Conservation (phyloP, 345 rosid species). For the Ailanthus altissimus region DNA sequence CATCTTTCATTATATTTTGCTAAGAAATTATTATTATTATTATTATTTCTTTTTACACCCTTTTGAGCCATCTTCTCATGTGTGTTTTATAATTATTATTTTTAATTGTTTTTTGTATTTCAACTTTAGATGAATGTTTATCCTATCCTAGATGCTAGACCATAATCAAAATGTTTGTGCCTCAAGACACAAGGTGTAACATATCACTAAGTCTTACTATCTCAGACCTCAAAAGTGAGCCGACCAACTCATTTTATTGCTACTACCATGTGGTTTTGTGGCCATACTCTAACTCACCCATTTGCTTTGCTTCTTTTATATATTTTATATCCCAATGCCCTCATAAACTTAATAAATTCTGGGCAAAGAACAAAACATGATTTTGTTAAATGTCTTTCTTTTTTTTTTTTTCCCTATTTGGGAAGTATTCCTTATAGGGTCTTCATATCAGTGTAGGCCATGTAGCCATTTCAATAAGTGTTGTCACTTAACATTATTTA, state of each 20-base stretch:
- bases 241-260: slow-evolving; percentile 58
- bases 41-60: background rate
- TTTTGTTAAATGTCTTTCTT: slow-evolving; percentile 9
- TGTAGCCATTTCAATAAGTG: slow-evolving; percentile 32
- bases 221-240: slow-evolving; percentile 46
- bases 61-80: slow-evolving; percentile 42
- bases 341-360: background rate
- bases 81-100: background rate
- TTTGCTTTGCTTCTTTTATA: slow-evolving; percentile 25
- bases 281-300: slow-evolving; percentile 34
- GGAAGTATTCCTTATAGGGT: slow-evolving; percentile 43
- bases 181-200: slow-evolving; percentile 31
- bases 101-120: background rate
- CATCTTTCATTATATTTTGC: slow-evolving; percentile 9
- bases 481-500: slow-evolving; percentile 15
- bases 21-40: background rate
- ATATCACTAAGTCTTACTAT: slow-evolving; percentile 31
- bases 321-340: background rate
- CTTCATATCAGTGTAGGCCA: slow-evolving; percentile 26
- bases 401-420: slow-evolving; percentile 31
- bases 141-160: slow-evolving; percentile 40
- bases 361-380: slow-evolving; percentile 22
- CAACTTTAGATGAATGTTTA: slow-evolving; percentile 33
- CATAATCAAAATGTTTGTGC: slow-evolving; percentile 39
- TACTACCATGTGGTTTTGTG: slow-evolving; percentile 46